Conservation (phyloP, 768 basidiomycete genomes). For the Mycena crocata region DNA sequence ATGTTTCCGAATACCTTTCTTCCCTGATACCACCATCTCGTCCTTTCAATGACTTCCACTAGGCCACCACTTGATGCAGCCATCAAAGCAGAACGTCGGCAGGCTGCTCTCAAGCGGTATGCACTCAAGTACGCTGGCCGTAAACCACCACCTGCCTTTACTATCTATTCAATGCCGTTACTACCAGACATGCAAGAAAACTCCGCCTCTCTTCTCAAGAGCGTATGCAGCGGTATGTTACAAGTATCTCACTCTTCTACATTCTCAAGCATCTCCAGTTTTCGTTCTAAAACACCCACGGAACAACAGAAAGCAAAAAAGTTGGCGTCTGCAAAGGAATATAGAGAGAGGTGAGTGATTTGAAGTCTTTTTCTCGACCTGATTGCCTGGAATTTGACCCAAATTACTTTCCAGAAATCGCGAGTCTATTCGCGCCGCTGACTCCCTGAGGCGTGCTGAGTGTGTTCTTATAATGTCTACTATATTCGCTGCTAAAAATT, state of each 20-base stretch:
- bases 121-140: neutral
- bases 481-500: neutral
- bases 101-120: neutral
- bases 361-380: neutral
- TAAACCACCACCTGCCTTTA: neutral
- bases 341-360: neutral
- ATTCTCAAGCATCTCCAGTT: neutral
- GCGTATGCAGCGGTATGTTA: neutral
- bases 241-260: neutral
- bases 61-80: neutral
- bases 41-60: neutral
- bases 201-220: neutral
- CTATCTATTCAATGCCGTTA: neutral
- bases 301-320: neutral
- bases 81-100: neutral
- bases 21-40: neutral
- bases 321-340: neutral
- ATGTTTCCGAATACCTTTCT: neutral
- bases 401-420: neutral
- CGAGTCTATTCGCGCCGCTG: neutral
- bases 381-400: neutral
- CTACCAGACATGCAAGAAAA: neutral
- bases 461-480: neutral
- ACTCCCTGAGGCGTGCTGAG: slow-evolving; percentile 3
- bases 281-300: neutral